These are phyloP conservation scores for Candida sonorensis DNA, from an alignment of 805 yeast genomes.

Conservation along the genomic window DNA sequence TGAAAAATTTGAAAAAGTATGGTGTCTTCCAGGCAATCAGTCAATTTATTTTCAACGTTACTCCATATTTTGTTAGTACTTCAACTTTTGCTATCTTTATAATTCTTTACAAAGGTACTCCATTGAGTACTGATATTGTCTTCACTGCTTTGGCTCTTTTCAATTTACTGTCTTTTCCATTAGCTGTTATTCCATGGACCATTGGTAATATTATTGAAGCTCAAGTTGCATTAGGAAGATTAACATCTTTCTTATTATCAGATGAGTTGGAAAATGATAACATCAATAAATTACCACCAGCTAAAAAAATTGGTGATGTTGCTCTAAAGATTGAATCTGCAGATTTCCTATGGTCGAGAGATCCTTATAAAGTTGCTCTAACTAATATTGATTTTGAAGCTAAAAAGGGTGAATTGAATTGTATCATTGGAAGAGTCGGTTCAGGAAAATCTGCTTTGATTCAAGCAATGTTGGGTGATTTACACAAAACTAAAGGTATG, in stretches of 20 bases:
- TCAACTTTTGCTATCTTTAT: slow-evolving; percentile 79
- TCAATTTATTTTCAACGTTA: slow-evolving; percentile 71
- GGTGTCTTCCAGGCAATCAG: slow-evolving; percentile 67
- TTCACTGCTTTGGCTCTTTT: slow-evolving; percentile 87
- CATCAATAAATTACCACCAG: slow-evolving; percentile 45
- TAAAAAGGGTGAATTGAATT: slow-evolving; percentile 69
- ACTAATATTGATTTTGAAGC: slow-evolving; percentile 56
- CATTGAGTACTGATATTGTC: slow-evolving; percentile 84
- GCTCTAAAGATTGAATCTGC: slow-evolving; percentile 58
- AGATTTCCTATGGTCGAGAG: slow-evolving; percentile 73
- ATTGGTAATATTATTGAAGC: slow-evolving; percentile 84
- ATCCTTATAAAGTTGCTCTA: slow-evolving; percentile 65
- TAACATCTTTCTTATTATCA: slow-evolving; percentile 62
- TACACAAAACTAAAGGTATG: slow-evolving; percentile 67
- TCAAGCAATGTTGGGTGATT: slow-evolving; percentile 76
- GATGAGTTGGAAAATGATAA: slow-evolving; percentile 74
- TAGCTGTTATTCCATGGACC: slow-evolving; percentile 88
- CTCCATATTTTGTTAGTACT: slow-evolving; percentile 87
- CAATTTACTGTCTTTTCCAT: slow-evolving; percentile 84
- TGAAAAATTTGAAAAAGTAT: slow-evolving; percentile 66
- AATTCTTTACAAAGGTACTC: slow-evolving; percentile 42
- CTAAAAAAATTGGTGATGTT: slow-evolving; percentile 53
- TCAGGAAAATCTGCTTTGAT: slow-evolving; percentile 82
- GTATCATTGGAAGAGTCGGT: slow-evolving; percentile 88
- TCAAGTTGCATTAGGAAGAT: slow-evolving; percentile 72